A percentile compares a stretch with the other conserved stretches of the same genome.
phyloP scores from a whole-genome alignment of 139 green algal species.

The Chlamydomonas sphaeroides region DNA sequence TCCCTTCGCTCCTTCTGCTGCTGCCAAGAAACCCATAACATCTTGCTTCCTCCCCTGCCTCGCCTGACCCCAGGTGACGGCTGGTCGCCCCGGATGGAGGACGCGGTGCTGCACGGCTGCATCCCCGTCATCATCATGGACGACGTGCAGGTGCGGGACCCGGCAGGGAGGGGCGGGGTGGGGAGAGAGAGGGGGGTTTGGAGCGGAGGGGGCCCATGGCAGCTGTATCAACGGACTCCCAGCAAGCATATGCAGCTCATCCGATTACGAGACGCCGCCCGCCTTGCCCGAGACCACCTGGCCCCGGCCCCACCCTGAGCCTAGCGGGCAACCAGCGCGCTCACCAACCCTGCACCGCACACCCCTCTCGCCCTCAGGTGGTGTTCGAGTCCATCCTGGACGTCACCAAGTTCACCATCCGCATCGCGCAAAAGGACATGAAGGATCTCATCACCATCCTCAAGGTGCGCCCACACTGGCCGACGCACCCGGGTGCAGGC shows the following conservation, averaged over 20 bases:
- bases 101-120: constrained; percentile 77
- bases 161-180: not conserved
- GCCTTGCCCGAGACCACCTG: too few species aligned
- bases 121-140: constrained; percentile 72
- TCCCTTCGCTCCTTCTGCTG: too few species aligned
- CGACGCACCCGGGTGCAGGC: too few species aligned
- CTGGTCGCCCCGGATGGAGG: constrained; percentile 64
- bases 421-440: constrained; percentile 44
- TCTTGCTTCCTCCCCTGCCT: too few species aligned
- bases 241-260: too few species aligned
- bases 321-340: too few species aligned
- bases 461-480: too few species aligned
- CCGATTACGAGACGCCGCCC: too few species aligned
- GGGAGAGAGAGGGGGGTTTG: not conserved
- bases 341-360: too few species aligned
- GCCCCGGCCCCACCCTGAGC: too few species aligned
- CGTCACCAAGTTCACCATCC: constrained; percentile 40
- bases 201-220: not conserved
- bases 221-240: too few species aligned
- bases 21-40: too few species aligned
- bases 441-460: constrained; percentile 27
- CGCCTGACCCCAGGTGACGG: constrained; percentile 70
- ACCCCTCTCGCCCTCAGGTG: constrained; percentile 34
- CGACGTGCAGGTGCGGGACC: constrained; percentile 1
- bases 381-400: constrained; percentile 57